Percentiles rank a stretch among this genome's conserved stretches.
phyloP scores from a whole-genome alignment of 257 asterid species.

The Oldenlandia corymbosa region DNA sequence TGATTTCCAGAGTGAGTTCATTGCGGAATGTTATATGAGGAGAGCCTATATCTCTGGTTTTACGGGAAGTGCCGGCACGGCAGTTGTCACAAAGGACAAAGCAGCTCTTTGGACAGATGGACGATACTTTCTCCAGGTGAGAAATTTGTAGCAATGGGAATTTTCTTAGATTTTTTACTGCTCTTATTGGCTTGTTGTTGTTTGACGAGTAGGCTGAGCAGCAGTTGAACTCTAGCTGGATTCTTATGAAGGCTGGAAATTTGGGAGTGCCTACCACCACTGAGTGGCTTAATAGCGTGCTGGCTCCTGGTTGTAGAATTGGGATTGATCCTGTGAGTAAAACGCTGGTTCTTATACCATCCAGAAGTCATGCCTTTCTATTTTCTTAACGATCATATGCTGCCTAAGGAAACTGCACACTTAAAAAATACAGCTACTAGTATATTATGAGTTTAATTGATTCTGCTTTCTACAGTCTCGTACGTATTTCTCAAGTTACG shows the following conservation, averaged over 20 bases:
- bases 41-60: slow-evolving; percentile 88
- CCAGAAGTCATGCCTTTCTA: background rate
- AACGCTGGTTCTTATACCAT: slow-evolving; percentile 5
- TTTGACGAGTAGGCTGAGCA: slow-evolving; percentile 66
- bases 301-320: slow-evolving; percentile 82
- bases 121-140: slow-evolving; percentile 91
- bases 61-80: slow-evolving; percentile 99
- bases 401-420: no score
- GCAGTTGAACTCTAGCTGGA: slow-evolving; percentile 79
- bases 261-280: slow-evolving; percentile 74
- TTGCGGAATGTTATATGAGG: slow-evolving; percentile 89
- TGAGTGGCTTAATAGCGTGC: slow-evolving; percentile 81
- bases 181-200: slow-evolving; percentile 7
- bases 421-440: no score
- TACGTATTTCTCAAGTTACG: background rate
- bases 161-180: slow-evolving; percentile 3
- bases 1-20: slow-evolving; percentile 74
- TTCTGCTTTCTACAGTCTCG: background rate
- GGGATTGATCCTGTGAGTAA: slow-evolving; percentile 98
- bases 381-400: background rate
- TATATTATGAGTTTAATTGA: background rate
- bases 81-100: slow-evolving; percentile 86
- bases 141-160: slow-evolving; percentile 2
- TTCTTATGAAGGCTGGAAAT: slow-evolving; percentile 88
- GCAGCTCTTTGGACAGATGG: slow-evolving; percentile 99